Evolutionary conservation across 148 eudicot genomes (phyloP), one percentile per base, ranked within the genome.

Genomic region (Chenopodium formosanum): DNA sequence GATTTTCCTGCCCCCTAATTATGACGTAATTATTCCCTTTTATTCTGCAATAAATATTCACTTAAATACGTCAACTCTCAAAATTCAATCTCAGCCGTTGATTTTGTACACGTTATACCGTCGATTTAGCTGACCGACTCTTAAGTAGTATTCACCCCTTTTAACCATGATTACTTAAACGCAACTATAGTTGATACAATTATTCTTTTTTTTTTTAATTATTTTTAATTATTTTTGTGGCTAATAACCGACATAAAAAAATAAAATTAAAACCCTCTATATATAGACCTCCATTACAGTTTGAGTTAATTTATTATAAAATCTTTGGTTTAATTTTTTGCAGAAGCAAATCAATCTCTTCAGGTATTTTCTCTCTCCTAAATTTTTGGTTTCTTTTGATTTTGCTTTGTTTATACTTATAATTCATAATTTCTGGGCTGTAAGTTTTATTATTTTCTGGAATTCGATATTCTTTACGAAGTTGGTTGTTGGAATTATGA

Each of bases 71-170:
- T 58, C 70, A 58, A 17, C 46, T 0, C 12, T 69, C 23, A 16
- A 19, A 12, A 9, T 32, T 56, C 32, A 73, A 70, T 78, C 78
- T 65, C 65, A 64, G 22, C 85, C 85, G 78, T 83, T 58, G 46
- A 72, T 29, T 0, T 12, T 7, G 25, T 4, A 32, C 32, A 58
- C 32, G 32, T 23, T 4, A 29, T 40, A 76, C 84, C 84, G 80
- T 82, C 19, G 52, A 56, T 75, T 12, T 40, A 32, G 47, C 20
- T 25, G 17, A 27, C 76, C 84, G 37, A 77, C 80, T 46, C 65
- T 23, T 25, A 80, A 77, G 4, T 20, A 20, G 53, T 60, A 47
- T 63, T 64, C 40, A 72, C 69, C 37, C 48, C 44, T 17, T 37
- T 40, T 37, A 70, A 68, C 68, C 20, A 9, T 67, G 22, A 37